Percentiles rank a stretch among this genome's conserved stretches.
Evolutionary conservation across 2,329 filamentous ascomycete species (phyloP).

Genomic region (Tolypocladium paradoxum): DNA sequence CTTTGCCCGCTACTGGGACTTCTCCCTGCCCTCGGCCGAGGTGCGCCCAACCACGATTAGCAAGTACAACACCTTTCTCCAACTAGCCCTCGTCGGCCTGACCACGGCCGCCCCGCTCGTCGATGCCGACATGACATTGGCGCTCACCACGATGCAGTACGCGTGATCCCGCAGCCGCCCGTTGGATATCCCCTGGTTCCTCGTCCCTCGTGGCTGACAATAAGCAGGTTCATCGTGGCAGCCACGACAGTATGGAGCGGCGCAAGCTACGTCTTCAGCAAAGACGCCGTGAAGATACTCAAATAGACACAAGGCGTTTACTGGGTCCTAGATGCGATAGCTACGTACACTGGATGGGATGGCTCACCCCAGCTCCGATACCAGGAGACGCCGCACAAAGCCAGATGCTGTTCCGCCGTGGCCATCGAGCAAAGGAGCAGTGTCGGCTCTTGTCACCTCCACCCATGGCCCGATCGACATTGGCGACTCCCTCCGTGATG

Average conservation of each 20-base stretch:
- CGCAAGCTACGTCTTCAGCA: conserved; percentile 80
- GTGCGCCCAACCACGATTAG: conserved; percentile 75
- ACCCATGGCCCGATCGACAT: neutral
- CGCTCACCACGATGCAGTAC: conserved; percentile 55
- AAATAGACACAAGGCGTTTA: conserved; percentile 12
- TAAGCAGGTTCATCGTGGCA: conserved; percentile 66
- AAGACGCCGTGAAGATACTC: conserved; percentile 85
- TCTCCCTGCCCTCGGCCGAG: conserved; percentile 78
- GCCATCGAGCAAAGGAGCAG: neutral
- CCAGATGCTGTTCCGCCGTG: neutral
- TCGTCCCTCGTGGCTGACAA: neutral
- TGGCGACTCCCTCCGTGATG: neutral
- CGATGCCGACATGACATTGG: conserved; percentile 39
- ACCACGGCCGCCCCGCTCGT: conserved; percentile 74
- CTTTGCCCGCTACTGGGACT: conserved; percentile 90
- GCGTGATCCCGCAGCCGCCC: conserved; percentile 17
- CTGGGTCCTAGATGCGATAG: neutral
- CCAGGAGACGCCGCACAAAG: too few species aligned
- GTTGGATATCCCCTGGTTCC: neutral
- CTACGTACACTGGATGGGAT: neutral
- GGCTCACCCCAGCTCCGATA: neutral
- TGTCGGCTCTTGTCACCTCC: neutral
- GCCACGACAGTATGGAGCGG: conserved; percentile 90
- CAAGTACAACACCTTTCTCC: conserved; percentile 89
- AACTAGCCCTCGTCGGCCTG: conserved; percentile 74